These are phyloP conservation scores for Xylaria intraflava DNA, from an alignment of 495 filamentous ascomycete genomes.

Conservation along the genomic window DNA sequence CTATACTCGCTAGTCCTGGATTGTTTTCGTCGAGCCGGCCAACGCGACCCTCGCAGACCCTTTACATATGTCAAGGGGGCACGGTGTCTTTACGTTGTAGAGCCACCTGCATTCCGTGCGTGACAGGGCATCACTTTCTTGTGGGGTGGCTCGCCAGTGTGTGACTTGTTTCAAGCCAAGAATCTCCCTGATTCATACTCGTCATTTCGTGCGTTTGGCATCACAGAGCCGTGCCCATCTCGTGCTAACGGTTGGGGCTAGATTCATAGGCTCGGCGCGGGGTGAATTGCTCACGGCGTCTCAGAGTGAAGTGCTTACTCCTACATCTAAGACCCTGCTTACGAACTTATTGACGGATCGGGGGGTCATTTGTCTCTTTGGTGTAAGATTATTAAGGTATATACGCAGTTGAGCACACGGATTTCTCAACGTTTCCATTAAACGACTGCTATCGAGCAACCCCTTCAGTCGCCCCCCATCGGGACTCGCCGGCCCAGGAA, in stretches of 20 bases:
- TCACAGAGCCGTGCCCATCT: background rate
- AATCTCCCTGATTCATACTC: conserved; percentile 7
- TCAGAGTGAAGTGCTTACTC: background rate
- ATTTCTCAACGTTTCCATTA: background rate
- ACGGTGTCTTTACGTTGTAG: background rate
- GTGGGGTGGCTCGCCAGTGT: background rate
- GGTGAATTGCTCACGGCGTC: background rate
- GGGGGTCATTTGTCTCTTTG: background rate
- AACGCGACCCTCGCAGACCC: background rate
- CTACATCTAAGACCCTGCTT: background rate
- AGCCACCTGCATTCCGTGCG: background rate
- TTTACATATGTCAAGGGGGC: background rate
- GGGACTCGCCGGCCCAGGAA: background rate
- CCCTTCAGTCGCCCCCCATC: background rate
- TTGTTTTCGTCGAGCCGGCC: background rate
- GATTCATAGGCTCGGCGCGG: conserved; percentile 1
- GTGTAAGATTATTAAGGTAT: background rate
- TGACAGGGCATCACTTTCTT: background rate
- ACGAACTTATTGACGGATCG: background rate
- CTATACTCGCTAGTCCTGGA: background rate
- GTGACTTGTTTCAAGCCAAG: conserved; percentile 12
- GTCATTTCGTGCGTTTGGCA: background rate
- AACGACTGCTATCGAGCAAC: background rate
- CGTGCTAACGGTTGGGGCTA: conserved; percentile 11
- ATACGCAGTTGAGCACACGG: background rate